Conservation (phyloP, 1,284 basidiomycete genomes). For the Retiboletus fuscus region DNA sequence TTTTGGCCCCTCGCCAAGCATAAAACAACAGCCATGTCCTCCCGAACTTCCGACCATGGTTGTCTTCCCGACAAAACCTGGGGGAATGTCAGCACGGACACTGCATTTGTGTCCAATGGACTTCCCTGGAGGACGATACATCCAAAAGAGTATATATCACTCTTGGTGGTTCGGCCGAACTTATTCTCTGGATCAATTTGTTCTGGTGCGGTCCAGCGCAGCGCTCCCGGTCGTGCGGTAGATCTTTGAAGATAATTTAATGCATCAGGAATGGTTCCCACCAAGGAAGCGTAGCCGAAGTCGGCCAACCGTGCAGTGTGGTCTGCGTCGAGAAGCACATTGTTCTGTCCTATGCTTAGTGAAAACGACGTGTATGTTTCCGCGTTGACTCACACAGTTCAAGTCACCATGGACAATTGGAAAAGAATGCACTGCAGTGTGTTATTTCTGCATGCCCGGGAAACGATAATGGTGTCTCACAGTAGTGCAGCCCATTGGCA, state of each 20-base stretch:
- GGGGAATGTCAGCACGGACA: no score
- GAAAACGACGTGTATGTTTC: not conserved
- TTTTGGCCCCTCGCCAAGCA: no score
- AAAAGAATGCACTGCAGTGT: slow-evolving; percentile 25
- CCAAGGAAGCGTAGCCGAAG: no score
- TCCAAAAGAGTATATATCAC: slow-evolving; percentile 35
- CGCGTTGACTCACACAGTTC: not conserved
- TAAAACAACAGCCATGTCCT: no score
- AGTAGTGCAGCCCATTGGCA: slow-evolving; percentile 19
- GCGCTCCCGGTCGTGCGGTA: slow-evolving; percentile 22
- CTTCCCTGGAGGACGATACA: slow-evolving; percentile 24
- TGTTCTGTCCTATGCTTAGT: slow-evolving; percentile 20
- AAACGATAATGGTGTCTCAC: slow-evolving; percentile 4
- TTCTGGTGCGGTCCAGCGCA: slow-evolving; percentile 28
- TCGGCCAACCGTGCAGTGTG: no score
- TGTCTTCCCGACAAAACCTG: no score
- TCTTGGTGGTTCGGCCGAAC: no score
- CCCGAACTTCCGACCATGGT: no score
- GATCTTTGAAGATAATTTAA: no score
- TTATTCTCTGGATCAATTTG: no score
- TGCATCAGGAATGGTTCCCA: slow-evolving; percentile 16
- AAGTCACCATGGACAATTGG: slow-evolving; percentile 23
- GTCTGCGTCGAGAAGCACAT: slow-evolving; percentile 33
- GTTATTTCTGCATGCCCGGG: no score
- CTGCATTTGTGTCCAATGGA: not conserved